These are phyloP conservation scores for Huntiella omanensis DNA, from an alignment of 2,329 filamentous ascomycete species.

Conservation along the genomic window DNA sequence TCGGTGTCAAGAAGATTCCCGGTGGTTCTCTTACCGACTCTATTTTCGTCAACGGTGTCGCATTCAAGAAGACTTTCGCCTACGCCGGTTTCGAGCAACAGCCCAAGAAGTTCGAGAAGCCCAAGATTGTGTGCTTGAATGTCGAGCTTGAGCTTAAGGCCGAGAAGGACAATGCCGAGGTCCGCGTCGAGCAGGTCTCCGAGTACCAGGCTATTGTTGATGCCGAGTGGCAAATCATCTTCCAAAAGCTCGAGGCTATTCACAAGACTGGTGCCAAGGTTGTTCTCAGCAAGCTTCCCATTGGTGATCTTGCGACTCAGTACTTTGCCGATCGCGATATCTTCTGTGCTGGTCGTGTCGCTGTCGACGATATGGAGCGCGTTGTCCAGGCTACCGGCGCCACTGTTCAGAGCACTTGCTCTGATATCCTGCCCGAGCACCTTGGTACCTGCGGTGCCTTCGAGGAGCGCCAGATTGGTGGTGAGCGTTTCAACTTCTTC, in stretches of 20 bases:
- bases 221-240: conserved; percentile 99
- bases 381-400: conserved; percentile 90
- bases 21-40: conserved; percentile 92
- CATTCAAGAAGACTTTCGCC: conserved; percentile 99
- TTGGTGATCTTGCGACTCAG: conserved; percentile 93
- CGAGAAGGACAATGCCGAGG: conserved; percentile 98
- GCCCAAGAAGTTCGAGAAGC: conserved; percentile 83
- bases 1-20: conserved; percentile 95
- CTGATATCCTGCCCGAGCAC: conserved; percentile 75
- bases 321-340: conserved; percentile 96
- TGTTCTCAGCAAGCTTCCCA: conserved; percentile 89
- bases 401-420: conserved; percentile 86
- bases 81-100: conserved; percentile 99
- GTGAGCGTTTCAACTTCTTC: conserved; percentile 97
- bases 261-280: conserved; percentile 93
- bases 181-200: conserved; percentile 92
- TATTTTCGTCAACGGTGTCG: conserved; percentile 90
- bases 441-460: conserved; percentile 80
- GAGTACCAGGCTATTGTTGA: conserved; percentile 99
- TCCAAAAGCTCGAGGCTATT: conserved; percentile 92
- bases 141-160: conserved; percentile 97
- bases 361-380: conserved; percentile 83
- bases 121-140: conserved; percentile 93
- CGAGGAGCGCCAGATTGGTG: conserved; percentile 91
- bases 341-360: conserved; percentile 91